These are phyloP conservation scores for Tetracentron sinense DNA, from an alignment of 164 flowering plant species.

Conservation along the genomic window DNA sequence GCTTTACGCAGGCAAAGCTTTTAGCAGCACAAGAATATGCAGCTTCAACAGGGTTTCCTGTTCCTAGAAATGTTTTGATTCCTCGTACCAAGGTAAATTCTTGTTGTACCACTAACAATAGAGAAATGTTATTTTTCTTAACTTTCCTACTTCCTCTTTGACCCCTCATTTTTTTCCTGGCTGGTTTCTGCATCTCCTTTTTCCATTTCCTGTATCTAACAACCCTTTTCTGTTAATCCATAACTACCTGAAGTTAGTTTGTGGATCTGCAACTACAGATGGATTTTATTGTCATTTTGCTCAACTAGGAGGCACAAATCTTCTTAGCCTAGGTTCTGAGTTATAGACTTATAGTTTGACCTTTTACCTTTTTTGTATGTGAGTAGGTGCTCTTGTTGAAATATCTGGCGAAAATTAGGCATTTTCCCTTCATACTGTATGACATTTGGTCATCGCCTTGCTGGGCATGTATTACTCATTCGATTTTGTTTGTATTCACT, in stretches of 20 bases:
- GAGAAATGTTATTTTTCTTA: neutral
- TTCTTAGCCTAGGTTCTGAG: no score
- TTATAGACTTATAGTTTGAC: no score
- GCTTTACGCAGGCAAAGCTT: constrained; percentile 88
- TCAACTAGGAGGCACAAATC: neutral
- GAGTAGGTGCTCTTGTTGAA: neutral
- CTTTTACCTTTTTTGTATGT: no score
- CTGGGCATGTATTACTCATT: neutral
- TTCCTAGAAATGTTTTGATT: constrained; percentile 91
- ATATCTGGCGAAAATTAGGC: no score
- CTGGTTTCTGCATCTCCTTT: neutral
- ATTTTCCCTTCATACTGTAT: no score
- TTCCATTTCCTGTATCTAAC: neutral
- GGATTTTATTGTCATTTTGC: neutral
- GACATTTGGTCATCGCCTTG: no score
- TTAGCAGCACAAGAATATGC: constrained; percentile 98
- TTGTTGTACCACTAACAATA: neutral
- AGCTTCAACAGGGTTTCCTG: constrained; percentile 60
- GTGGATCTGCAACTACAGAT: neutral
- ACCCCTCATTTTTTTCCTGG: neutral
- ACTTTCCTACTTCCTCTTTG: neutral
- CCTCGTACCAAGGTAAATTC: constrained; percentile 89
- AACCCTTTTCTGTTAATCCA: neutral
- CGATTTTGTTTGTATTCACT: no score
- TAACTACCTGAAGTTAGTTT: neutral